These are phyloP conservation scores for Crinitomyces ghanaensis DNA, from an alignment of 805 yeast genomes.

Conservation along the genomic window DNA sequence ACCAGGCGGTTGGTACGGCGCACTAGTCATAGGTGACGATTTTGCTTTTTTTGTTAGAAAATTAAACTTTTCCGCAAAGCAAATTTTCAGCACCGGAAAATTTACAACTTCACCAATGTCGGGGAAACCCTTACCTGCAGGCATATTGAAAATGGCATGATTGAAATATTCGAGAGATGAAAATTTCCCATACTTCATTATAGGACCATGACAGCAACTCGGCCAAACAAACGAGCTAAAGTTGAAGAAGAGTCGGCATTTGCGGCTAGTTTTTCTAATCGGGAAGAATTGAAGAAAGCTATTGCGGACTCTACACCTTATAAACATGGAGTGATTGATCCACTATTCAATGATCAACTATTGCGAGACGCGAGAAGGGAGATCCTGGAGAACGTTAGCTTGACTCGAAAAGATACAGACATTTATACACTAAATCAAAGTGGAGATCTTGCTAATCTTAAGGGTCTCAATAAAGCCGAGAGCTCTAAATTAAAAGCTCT, in stretches of 20 bases:
- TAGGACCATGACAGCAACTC: no score
- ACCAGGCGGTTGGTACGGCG: no score
- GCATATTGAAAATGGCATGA: no score
- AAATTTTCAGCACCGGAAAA: no score
- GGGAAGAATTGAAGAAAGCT: constrained; percentile 8
- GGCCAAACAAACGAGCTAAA: constrained; percentile 3
- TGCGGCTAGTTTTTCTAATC: constrained; percentile 11
- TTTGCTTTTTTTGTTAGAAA: no score
- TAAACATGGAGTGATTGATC: constrained; percentile 75
- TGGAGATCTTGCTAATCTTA: constrained; percentile 81
- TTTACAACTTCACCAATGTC: no score
- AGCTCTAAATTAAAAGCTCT: constrained; percentile 61
- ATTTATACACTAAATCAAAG: constrained; percentile 81
- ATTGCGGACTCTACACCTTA: constrained; percentile 62
- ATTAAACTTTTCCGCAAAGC: no score
- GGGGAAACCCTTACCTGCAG: no score
- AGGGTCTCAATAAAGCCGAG: constrained; percentile 73
- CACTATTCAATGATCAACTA: constrained; percentile 64
- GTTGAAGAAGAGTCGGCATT: constrained; percentile 8
- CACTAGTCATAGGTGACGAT: no score
- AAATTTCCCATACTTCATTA: no score
- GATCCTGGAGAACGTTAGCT: constrained; percentile 70
- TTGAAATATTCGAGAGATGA: no score
- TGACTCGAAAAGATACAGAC: constrained; percentile 93
- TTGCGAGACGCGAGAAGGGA: constrained; percentile 74